phyloP scores from a whole-genome alignment of 2,329 filamentous ascomycete genomes.

The Purpureocillium lavendulum region DNA sequence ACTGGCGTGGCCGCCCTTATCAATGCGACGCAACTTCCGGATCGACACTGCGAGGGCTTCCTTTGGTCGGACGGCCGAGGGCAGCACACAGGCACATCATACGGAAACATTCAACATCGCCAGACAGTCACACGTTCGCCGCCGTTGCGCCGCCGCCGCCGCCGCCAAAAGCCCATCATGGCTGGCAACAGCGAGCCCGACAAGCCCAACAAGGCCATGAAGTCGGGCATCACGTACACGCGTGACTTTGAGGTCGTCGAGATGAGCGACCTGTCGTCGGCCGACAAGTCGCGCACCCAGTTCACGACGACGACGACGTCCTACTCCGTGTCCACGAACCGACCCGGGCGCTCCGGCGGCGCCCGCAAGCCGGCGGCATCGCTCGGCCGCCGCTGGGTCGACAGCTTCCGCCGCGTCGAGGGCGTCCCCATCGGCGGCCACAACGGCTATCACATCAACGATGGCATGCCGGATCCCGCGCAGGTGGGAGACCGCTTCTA shows the following conservation, averaged over 20 bases:
- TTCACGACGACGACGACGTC: slow-evolving; percentile 7
- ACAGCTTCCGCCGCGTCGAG: slow-evolving; percentile 51
- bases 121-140: too few relatives aligned
- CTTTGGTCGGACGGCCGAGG: too few relatives aligned
- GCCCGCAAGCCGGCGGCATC: slow-evolving; percentile 4
- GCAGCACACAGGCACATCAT: too few relatives aligned
- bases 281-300: not conserved
- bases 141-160: too few relatives aligned
- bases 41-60: too few relatives aligned
- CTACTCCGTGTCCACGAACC: slow-evolving; percentile 6
- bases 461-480: slow-evolving; percentile 11
- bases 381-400: slow-evolving; percentile 28
- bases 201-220: slow-evolving; percentile 5
- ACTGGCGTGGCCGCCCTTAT: too few relatives aligned
- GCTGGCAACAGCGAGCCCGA: slow-evolving; percentile 2
- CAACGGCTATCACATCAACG: slow-evolving; percentile 13
- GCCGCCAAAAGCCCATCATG: slow-evolving; percentile 1
- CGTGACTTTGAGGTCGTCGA: slow-evolving; percentile 11
- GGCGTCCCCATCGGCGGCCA: slow-evolving; percentile 27
- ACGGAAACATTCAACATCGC: too few relatives aligned
- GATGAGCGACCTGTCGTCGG: slow-evolving; percentile 7
- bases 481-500: slow-evolving; percentile 28
- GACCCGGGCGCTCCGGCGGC: not conserved
- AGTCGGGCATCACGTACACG: slow-evolving; percentile 9
- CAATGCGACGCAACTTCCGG: too few relatives aligned